phyloP scores from a whole-genome alignment of 768 basidiomycete genomes.

The Tylopilus rubrobrunneus region DNA sequence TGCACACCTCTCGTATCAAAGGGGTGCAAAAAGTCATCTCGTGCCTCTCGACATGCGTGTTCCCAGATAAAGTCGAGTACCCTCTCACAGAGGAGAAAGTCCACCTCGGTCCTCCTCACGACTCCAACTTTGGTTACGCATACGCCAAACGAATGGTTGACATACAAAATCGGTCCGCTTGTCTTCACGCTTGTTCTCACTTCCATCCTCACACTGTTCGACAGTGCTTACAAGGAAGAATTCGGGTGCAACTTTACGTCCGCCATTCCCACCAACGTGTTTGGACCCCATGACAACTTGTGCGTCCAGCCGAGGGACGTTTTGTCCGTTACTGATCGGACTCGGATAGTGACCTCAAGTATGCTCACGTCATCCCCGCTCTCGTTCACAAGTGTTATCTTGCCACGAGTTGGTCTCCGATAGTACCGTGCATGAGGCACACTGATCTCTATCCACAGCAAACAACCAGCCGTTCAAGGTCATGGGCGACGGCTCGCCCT shows the following conservation, averaged over 20 bases:
- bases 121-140: conserved; percentile 95
- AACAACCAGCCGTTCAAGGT: conserved; percentile 76
- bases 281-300: conserved; percentile 95
- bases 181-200: not conserved
- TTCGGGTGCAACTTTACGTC: conserved; percentile 94
- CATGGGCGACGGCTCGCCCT: conserved; percentile 85
- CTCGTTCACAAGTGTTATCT: conserved; percentile 91
- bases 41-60: conserved; percentile 95
- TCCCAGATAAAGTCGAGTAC: conserved; percentile 92
- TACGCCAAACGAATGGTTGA: conserved; percentile 96
- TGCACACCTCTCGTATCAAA: conserved; percentile 67
- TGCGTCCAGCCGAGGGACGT: conserved; percentile 28
- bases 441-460: conserved; percentile 48
- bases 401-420: conserved; percentile 64
- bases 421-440: not conserved
- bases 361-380: conserved; percentile 92
- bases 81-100: conserved; percentile 92
- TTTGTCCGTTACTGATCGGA: conserved; percentile 1
- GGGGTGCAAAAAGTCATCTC: conserved; percentile 80
- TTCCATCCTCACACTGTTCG: not conserved
- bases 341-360: conserved; percentile 70
- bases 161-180: conserved; percentile 83
- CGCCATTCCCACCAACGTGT: conserved; percentile 97
- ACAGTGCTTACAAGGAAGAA: conserved; percentile 92
- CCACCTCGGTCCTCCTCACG: conserved; percentile 88